Evolutionary conservation across 805 yeast genomes (phyloP), one percentile per base, ranked within the genome.

Genomic region (Zygosaccharomyces pseudorouxii): DNA sequence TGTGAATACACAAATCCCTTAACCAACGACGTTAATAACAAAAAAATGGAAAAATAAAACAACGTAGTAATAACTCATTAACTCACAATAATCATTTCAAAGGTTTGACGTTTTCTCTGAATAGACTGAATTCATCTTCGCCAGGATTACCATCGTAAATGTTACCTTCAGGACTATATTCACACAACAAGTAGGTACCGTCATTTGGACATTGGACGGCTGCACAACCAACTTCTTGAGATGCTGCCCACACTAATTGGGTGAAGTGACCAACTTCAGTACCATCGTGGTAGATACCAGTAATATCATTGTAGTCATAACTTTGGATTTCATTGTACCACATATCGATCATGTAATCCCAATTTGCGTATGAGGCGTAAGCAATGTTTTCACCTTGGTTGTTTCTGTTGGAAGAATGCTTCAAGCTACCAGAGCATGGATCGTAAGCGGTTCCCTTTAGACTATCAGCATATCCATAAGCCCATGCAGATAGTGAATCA

Each of bases 331-430:
- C 92, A 50, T 71, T 66, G 68, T 85, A 85, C 93, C 93, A 86
- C 37, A 84, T 81, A 51, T 82, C 83, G 35, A 84, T 85, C 25
- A 73, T 60, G 27, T 78, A 81, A 18, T 77, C 77, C 38, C 62
- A 62, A 16, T 52, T 43, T 18, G 65, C 58, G 20, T 59, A 50
- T 55, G 75, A 75, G 52, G 89, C 92, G 36, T 80, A 76, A 14
- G 89, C 90, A 55, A 86, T 73, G 70, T 86, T 86, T 64, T 86
- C 92, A 70, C 93, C 93, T 63, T 82, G 82, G 38, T 48, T 42
- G 14, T 56, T 55, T 42, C 62, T 55, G 22, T 54, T 46, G 31
- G 75, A 72, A 18, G 89, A 81, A 68, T 86, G 92, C 14, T 74
- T 65, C 55, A 85, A 71, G 46, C 71, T 67, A 54, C 85, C 88